Evolutionary conservation across 345 rosid genomes (phyloP).

Genomic region (Psidium guajava): DNA sequence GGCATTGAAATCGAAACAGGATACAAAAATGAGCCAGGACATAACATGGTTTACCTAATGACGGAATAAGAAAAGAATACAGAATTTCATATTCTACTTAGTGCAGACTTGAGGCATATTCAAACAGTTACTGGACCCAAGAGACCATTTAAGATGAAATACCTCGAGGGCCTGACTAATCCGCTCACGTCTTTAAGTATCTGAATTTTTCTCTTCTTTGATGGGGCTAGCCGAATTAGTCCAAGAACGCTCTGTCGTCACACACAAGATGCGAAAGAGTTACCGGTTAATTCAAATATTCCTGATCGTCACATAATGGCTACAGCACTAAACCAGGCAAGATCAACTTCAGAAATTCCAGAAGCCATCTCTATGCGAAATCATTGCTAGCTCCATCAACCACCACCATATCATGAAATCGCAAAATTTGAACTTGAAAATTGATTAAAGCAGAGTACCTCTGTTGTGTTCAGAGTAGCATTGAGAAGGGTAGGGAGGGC

Average conservation of each 20-base stretch:
- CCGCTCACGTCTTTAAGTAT: constrained; percentile 8
- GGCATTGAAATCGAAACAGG: background rate
- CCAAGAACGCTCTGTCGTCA: background rate
- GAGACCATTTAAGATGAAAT: background rate
- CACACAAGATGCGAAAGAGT: background rate
- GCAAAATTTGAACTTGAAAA: background rate
- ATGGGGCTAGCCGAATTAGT: constrained; percentile 1
- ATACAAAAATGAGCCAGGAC: background rate
- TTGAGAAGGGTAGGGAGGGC: constrained; percentile 74
- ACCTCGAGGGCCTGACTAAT: constrained; percentile 6
- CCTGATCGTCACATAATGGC: background rate
- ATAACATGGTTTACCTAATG: background rate
- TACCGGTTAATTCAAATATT: background rate
- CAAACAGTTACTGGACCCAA: background rate
- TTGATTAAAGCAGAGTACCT: constrained; percentile 23
- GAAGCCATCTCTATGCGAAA: background rate
- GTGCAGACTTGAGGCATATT: background rate
- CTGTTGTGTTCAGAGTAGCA: constrained; percentile 38
- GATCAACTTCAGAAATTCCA: background rate
- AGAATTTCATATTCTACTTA: background rate
- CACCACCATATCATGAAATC: background rate
- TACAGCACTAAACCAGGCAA: background rate
- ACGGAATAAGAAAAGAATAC: background rate
- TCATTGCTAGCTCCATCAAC: background rate
- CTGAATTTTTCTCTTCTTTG: constrained; percentile 3